phyloP scores from a whole-genome alignment of 345 rosid species.

The Sonneratia alba region DNA sequence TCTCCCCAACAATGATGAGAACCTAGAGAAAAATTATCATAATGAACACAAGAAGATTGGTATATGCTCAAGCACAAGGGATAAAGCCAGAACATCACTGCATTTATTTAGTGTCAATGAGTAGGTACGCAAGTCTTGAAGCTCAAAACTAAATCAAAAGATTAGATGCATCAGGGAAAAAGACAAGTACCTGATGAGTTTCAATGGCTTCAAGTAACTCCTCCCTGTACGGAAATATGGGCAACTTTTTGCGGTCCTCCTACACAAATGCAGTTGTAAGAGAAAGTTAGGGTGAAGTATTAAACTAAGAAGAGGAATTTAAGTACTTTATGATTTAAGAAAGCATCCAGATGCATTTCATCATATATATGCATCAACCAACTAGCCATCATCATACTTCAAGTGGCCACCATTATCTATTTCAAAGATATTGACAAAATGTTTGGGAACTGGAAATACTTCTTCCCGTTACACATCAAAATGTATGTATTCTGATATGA shows the following conservation, averaged over 20 bases:
- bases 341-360: background rate
- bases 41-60: background rate
- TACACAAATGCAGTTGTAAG: constrained; percentile 17
- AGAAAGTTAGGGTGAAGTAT: constrained; percentile 2
- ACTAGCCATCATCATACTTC: background rate
- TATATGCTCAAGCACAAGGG: background rate
- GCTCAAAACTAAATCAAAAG: background rate
- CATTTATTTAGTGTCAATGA: background rate
- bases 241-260: constrained; percentile 82
- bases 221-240: constrained; percentile 77
- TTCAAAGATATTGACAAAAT: background rate
- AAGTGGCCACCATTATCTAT: background rate
- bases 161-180: background rate
- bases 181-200: constrained; percentile 54
- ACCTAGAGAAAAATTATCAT: constrained; percentile 32
- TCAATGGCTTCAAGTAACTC: constrained; percentile 67
- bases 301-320: background rate
- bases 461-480: background rate
- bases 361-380: background rate
- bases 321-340: background rate
- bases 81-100: background rate
- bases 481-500: background rate
- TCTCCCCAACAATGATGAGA: constrained; percentile 94
- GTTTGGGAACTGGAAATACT: background rate
- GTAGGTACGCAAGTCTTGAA: background rate